Base-by-base conservation (phyloP, 1,284 basidiomycete genomes). In the Malassezia brasiliensis region DNA sequence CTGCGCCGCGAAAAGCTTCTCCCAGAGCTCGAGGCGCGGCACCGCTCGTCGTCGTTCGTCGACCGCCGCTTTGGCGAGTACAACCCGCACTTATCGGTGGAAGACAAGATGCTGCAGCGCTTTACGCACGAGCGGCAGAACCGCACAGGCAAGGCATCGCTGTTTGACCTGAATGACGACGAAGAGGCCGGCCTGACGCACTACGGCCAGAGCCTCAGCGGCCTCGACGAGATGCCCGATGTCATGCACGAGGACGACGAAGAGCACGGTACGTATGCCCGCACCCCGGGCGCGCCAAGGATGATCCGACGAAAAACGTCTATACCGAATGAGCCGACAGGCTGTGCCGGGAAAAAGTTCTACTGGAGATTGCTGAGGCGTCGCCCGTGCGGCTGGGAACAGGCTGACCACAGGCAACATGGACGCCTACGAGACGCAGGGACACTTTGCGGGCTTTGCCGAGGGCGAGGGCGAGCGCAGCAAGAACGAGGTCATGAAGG, bases 41-140 rank as follows among this genome's bases (percentile, higher is more conserved):
- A 85, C 61, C 85, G 85, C 63, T 83, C 85, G 12, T 90, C 91
- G 10, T 87, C 88, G 5, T 86, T 99, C 62, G 78, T 93, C 51
- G 94, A 99, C 76, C 83, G 89, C 52, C 85, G 94, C 37, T 96
- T 98, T 68, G 94, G 94, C 77, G 94, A 98, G 81, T 85, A 87
- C 67, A 85, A 98, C 66, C 84, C 90, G 1, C 82, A 83, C 10
- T 83, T 98, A 81, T 85, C 86, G 10, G 79, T 90, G 15, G 94
- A 99, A 75, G 93, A 98, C 67, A 87, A 90, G 63, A 96, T 96
- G 85, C 81, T 98, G 28, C 90, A 96, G 77, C 85, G 94, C 35
- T 98, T 96, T 75, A 96, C 90, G 5, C 82, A 82, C 59, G 93
- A 96, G 75, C 63, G 68, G 44, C 66, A 72, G 48, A 52, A 61